Percentiles rank a stretch among this genome's conserved stretches.
Conservation (phyloP, 306 rosid species). For the Trifolium dubium region DNA sequence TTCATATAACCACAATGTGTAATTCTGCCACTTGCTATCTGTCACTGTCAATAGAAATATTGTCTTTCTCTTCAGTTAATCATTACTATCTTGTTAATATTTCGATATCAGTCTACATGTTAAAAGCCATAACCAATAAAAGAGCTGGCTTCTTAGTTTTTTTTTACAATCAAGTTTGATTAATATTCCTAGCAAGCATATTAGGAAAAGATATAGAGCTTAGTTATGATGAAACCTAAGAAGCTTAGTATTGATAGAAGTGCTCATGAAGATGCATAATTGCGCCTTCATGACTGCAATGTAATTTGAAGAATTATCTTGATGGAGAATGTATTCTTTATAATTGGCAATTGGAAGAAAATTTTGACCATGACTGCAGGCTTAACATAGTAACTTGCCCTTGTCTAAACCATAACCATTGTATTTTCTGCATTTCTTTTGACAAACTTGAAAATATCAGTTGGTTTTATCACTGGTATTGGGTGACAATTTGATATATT, state of each 20-base stretch:
- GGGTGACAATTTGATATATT: background rate
- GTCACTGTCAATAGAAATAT: constrained; percentile 22
- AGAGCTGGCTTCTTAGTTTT: constrained; percentile 3
- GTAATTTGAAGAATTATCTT: background rate
- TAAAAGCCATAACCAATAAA: constrained; percentile 35
- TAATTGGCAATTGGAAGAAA: background rate
- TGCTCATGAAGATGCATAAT: constrained; percentile 4
- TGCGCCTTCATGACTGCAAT: background rate
- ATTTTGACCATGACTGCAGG: constrained; percentile 5
- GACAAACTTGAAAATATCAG: constrained; percentile 16
- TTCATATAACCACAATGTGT: constrained; percentile 40
- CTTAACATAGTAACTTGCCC: background rate
- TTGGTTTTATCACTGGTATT: background rate
- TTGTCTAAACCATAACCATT: background rate
- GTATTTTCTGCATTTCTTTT: background rate
- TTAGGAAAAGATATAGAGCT: background rate
- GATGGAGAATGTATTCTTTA: background rate
- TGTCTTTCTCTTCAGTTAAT: constrained; percentile 28
- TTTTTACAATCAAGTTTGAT: background rate
- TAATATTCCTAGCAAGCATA: background rate
- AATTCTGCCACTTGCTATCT: constrained; percentile 40
- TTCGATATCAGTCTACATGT: constrained; percentile 24
- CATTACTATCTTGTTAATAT: constrained; percentile 39
- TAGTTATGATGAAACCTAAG: background rate
- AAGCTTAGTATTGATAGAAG: constrained; percentile 9